A percentile compares a stretch with the other conserved stretches of the same genome.
These are phyloP conservation scores for Cytospora schulzeri DNA, from an alignment of 2,329 filamentous ascomycete genomes.

Conservation along the genomic window DNA sequence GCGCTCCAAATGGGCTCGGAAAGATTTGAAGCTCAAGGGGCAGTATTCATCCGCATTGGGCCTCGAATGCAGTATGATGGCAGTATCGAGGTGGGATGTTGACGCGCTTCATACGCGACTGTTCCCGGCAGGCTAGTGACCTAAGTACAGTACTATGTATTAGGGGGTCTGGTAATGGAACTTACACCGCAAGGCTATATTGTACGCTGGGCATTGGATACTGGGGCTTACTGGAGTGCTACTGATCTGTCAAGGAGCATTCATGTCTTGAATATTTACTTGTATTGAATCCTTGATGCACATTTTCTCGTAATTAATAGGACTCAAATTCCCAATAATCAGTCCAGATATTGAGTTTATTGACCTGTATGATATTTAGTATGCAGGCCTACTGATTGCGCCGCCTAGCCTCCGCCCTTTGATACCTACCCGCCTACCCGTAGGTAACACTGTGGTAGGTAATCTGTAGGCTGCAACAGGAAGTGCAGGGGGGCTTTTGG, in stretches of 20 bases:
- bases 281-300: no score
- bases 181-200: not conserved
- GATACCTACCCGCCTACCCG: not conserved
- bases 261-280: no score
- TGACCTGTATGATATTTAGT: no score
- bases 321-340: no score
- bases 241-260: not conserved
- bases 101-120: constrained; percentile 21
- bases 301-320: no score
- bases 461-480: not conserved
- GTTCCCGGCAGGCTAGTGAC: not conserved
- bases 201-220: no score
- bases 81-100: constrained; percentile 16
- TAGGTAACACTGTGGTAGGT: not conserved
- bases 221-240: not conserved
- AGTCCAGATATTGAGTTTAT: no score
- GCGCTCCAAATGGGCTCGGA: not conserved
- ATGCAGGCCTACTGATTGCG: not conserved
- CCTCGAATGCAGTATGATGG: not conserved
- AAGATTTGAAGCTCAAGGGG: not conserved
- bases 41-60: not conserved
- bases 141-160: not conserved
- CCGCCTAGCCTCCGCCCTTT: not conserved
- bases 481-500: not conserved
- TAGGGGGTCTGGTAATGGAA: not conserved